Evolutionary conservation across 306 rosid species (phyloP), one percentile per base, ranked within the genome.

Genomic region (Vachellia pachyceras): DNA sequence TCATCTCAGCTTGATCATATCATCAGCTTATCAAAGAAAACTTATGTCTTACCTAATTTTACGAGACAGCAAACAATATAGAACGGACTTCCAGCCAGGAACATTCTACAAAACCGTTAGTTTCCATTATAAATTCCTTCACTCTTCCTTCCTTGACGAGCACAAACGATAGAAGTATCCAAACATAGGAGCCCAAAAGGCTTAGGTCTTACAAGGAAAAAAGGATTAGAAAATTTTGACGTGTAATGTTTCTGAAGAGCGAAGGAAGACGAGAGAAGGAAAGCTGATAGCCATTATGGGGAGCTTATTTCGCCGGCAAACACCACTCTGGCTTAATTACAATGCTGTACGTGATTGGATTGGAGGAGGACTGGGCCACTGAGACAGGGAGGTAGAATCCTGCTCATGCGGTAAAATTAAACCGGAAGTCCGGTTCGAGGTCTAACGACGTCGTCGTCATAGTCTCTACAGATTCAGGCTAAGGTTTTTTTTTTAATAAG

Each of bases 11-110:
- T 72, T 49, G 22, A 35, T 72, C 33, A 17, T 17, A 42, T 50
- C 10, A 49, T 5, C 64, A 72, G 3, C 55, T 72, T 33, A 50
- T 72, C 29, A 72, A 44, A 22, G 2, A 9, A 74, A 57, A 42
- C 37, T 2, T 18, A 69, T 66, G 47, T 66, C 46, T 22, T 25
- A 49, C 61, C 23, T 55, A 73, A 23, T 42, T 42, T 69, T 42
- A 22, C 12, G 55, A 22, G 20, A 42, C 40, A 23, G 72, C 4
- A 69, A 82, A 37, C 77, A 76, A 45, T 46, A 42, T 9, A 23
- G 8, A 61, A 18, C 18, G 18, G 47, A 77, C 65, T 63, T 82
- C 41, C 41, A 39, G 73, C 20, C 46, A 58, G 55, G 55, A 74
- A 47, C 49, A 25, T 44, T 42, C 39, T 5, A 69, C 74, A 44